phyloP scores from a whole-genome alignment of 1,284 basidiomycete species.

The Ustilago curta region DNA sequence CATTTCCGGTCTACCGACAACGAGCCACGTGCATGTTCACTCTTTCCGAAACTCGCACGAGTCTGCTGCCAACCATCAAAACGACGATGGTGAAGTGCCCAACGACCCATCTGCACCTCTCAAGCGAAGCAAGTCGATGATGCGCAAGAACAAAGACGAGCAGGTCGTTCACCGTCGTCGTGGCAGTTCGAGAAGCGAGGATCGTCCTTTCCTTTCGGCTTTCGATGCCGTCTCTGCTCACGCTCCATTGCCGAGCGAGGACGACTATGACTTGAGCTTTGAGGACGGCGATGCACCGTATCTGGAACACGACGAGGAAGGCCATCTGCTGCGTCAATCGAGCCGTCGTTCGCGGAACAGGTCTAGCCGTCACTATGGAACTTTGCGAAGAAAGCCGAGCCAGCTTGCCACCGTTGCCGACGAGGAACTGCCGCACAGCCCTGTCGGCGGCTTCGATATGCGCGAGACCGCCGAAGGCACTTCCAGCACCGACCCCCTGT shows the following conservation, averaged over 20 bases:
- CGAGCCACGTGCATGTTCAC: constrained; percentile 37
- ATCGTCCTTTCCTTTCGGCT: constrained; percentile 61
- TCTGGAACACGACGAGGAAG: constrained; percentile 33
- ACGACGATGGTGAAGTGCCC: constrained; percentile 31
- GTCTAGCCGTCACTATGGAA: constrained; percentile 29
- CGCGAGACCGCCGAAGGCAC: constrained; percentile 11
- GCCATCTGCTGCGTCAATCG: constrained; percentile 12
- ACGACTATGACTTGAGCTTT: constrained; percentile 49
- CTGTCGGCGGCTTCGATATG: constrained; percentile 12
- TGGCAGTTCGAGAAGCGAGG: constrained; percentile 44
- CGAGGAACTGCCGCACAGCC: constrained; percentile 19
- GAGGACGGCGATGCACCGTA: constrained; percentile 56
- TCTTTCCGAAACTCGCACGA: constrained; percentile 27
- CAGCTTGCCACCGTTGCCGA: constrained; percentile 39
- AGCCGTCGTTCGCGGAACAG: constrained; percentile 23
- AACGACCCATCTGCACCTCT: constrained; percentile 20
- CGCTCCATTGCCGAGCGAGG: constrained; percentile 57
- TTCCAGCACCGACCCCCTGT: constrained; percentile 20
- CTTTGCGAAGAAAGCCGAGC: constrained; percentile 36
- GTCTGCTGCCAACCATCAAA: constrained; percentile 17
- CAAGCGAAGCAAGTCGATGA: constrained; percentile 15
- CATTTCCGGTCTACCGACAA: constrained; percentile 36
- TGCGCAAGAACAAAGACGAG: constrained; percentile 21
- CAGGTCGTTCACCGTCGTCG: constrained; percentile 34
- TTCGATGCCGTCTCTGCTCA: constrained; percentile 58